Evolutionary conservation across 495 filamentous ascomycete species (phyloP).

Genomic region (Penicillium roqueforti): DNA sequence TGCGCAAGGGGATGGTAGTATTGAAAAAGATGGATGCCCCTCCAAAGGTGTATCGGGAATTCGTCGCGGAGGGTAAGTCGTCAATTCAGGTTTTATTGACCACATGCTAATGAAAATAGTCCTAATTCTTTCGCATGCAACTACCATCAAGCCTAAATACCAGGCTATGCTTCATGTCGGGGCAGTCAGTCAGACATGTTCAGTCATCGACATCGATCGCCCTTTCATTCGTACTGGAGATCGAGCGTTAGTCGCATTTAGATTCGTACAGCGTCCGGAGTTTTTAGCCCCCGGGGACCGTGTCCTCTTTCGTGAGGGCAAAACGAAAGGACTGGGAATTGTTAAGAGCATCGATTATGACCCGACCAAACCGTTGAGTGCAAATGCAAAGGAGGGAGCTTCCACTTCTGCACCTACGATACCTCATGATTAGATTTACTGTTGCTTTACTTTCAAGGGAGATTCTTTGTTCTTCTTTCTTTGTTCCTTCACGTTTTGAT

Average conservation of each 20-base stretch:
- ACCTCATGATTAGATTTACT: not conserved
- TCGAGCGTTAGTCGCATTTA: conserved; percentile 85
- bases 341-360: conserved; percentile 93
- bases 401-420: conserved; percentile 6
- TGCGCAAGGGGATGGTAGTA: conserved; percentile 98
- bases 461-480: not conserved
- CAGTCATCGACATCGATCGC: conserved; percentile 97
- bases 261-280: conserved; percentile 94
- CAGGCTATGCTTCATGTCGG: conserved; percentile 99
- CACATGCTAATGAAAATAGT: conserved; percentile 48
- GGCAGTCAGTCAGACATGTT: conserved; percentile 89
- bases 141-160: conserved; percentile 97
- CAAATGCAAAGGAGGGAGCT: conserved; percentile 6
- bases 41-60: conserved; percentile 82
- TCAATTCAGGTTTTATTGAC: not conserved
- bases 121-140: conserved; percentile 90
- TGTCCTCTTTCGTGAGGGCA: conserved; percentile 87
- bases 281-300: conserved; percentile 85
- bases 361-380: conserved; percentile 52
- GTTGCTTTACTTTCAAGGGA: not conserved
- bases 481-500: not conserved
- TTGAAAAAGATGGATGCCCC: conserved; percentile 72
- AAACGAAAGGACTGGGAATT: conserved; percentile 93
- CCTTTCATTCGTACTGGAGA: conserved; percentile 93
- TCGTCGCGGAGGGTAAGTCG: conserved; percentile 77